phyloP scores from a whole-genome alignment of 2,329 filamentous ascomycete species.

The Penicillium sp. region DNA sequence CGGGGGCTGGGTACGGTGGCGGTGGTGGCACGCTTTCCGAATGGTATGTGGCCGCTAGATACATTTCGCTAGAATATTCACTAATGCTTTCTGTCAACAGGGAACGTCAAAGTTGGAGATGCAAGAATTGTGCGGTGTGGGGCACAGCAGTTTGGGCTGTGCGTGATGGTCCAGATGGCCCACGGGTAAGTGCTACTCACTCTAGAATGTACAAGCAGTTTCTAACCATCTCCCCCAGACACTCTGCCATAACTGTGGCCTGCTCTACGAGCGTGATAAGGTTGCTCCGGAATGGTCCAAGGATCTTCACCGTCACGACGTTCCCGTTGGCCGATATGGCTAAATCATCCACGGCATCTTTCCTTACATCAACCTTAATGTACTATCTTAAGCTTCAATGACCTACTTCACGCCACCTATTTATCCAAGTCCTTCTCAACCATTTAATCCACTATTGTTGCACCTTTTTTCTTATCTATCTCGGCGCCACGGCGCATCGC shows the following conservation, averaged over 20 bases:
- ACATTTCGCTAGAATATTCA: not conserved
- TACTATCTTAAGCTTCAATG: conserved; percentile 9
- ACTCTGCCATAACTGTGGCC: conserved; percentile 89
- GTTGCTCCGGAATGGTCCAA: conserved; percentile 75
- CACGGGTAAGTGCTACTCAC: conserved; percentile 61
- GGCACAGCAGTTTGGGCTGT: conserved; percentile 93
- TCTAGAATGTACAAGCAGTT: not conserved
- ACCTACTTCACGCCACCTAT: conserved; percentile 7
- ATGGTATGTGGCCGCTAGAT: conserved; percentile 36
- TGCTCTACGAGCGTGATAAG: conserved; percentile 82
- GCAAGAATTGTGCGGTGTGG: conserved; percentile 81
- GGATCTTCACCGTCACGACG: conserved; percentile 59
- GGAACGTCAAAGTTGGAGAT: conserved; percentile 82
- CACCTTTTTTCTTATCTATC: not conserved
- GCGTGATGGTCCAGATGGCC: conserved; percentile 80
- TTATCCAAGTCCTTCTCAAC: not conserved
- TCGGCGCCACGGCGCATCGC: conserved; percentile 2
- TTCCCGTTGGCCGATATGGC: conserved; percentile 37
- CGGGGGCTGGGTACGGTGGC: conserved; percentile 67
- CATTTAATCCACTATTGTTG: conserved; percentile 1
- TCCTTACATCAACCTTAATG: conserved; percentile 1
- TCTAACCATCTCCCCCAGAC: conserved; percentile 53
- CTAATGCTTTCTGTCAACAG: conserved; percentile 33
- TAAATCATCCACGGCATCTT: conserved; percentile 5
- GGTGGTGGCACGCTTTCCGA: conserved; percentile 65